These are phyloP conservation scores for Amaranthus hypochondriacus DNA, from an alignment of 148 eudicot genomes.

Conservation along the genomic window DNA sequence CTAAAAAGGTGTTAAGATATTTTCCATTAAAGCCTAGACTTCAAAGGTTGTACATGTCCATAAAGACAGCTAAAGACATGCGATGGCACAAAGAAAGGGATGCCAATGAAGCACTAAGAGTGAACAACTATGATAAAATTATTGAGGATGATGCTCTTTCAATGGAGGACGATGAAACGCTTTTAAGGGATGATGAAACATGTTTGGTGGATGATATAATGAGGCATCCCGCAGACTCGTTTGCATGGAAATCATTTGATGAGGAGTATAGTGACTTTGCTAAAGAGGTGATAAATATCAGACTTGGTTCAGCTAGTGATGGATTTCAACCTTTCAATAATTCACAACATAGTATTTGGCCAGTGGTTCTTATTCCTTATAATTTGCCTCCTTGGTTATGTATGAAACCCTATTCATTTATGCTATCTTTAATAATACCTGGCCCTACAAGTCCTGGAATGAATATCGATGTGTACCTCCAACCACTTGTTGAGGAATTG, in stretches of 20 bases:
- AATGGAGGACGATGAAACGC: no score
- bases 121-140: no score
- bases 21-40: no score
- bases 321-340: slow-evolving; percentile 27
- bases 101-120: no score
- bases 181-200: not conserved
- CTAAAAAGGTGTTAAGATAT: no score
- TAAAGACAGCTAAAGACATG: no score
- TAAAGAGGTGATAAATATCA: slow-evolving; percentile 23
- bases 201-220: slow-evolving; percentile 12
- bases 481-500: not conserved
- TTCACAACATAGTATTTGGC: no score
- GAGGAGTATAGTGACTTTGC: slow-evolving; percentile 13
- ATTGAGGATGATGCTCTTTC: no score
- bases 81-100: no score
- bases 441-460: not conserved
- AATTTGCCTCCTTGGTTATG: no score
- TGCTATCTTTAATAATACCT: slow-evolving; percentile 24
- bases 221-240: slow-evolving; percentile 24
- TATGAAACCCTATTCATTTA: slow-evolving; percentile 16
- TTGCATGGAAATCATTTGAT: not conserved
- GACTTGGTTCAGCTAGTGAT: slow-evolving; percentile 28
- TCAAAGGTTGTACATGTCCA: no score
- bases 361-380: no score
- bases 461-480: slow-evolving; percentile 4